These are phyloP conservation scores for Tuber indicum DNA, from an alignment of 495 filamentous ascomycete genomes.

Conservation along the genomic window DNA sequence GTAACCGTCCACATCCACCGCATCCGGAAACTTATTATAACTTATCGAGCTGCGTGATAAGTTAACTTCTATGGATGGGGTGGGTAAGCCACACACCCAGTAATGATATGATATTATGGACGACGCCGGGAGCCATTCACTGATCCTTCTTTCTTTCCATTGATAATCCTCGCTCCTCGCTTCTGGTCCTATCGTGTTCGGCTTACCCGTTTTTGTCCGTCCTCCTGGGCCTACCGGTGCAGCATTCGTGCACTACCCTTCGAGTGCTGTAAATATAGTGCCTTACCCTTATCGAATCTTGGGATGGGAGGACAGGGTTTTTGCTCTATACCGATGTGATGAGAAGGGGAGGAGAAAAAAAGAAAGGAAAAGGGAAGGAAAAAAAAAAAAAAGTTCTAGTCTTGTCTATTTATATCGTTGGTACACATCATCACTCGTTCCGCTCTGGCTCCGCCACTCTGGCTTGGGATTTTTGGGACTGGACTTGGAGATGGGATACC, in stretches of 20 bases:
- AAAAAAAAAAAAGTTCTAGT: background rate
- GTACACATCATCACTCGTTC: constrained; percentile 1
- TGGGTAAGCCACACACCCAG: too few relatives aligned
- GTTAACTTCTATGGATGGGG: too few relatives aligned
- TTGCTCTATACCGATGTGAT: background rate
- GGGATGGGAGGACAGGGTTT: background rate
- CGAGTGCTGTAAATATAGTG: background rate
- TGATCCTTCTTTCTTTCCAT: too few relatives aligned
- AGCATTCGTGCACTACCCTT: too few relatives aligned
- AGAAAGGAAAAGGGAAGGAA: background rate
- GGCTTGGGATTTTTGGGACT: background rate
- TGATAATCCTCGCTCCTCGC: too few relatives aligned
- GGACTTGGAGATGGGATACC: background rate
- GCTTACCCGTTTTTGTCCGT: background rate
- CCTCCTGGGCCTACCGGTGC: too few relatives aligned
- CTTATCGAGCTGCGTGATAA: too few relatives aligned
- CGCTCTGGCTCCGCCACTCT: constrained; percentile 1
- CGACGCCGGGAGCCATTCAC: too few relatives aligned
- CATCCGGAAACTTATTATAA: too few relatives aligned
- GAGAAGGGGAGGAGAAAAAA: background rate
- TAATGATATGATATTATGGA: too few relatives aligned
- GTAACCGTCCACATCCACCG: too few relatives aligned
- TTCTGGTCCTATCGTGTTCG: background rate
- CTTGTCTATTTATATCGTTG: constrained; percentile 1
- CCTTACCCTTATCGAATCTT: background rate